Evolutionary conservation across 108 stramenopile species (phyloP).

Genomic region (Skeletonema tropicum): DNA sequence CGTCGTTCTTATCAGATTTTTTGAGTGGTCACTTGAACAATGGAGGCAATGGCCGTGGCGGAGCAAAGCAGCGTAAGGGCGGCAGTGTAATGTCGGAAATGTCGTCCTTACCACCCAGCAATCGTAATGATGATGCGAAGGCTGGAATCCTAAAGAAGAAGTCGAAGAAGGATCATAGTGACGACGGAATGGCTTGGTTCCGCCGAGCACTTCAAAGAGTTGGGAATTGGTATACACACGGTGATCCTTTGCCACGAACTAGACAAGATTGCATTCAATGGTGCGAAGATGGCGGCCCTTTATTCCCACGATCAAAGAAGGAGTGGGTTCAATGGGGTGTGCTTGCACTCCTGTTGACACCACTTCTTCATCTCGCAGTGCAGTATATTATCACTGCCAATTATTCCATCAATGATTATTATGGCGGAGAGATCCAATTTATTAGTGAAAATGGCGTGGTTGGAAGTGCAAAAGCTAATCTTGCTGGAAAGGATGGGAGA

Average conservation of each 20-base stretch:
- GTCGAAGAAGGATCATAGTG: background rate
- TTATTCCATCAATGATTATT: constrained; percentile 8
- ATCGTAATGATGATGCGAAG: background rate
- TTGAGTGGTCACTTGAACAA: constrained; percentile 11
- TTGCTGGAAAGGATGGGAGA: constrained; percentile 2
- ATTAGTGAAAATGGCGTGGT: background rate
- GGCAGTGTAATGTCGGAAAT: constrained; percentile 3
- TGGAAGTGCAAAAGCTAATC: background rate
- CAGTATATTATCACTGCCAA: background rate
- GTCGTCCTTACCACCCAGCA: background rate
- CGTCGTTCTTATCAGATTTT: constrained; percentile 31
- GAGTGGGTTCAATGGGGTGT: constrained; percentile 21
- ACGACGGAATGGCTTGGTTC: background rate
- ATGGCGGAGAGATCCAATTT: constrained; percentile 23
- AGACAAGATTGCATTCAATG: constrained; percentile 18
- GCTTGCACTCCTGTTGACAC: constrained; percentile 24
- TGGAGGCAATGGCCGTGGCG: background rate
- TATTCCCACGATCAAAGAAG: constrained; percentile 21
- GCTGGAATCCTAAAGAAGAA: background rate
- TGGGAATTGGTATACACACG: background rate
- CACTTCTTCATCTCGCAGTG: constrained; percentile 4
- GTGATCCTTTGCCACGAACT: background rate
- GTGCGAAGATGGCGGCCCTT: constrained; percentile 18
- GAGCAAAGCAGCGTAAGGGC: constrained; percentile 27
- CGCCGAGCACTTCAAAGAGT: background rate